Conservation (phyloP, 495 filamentous ascomycete species). For the Mytilinidion resinicola region DNA sequence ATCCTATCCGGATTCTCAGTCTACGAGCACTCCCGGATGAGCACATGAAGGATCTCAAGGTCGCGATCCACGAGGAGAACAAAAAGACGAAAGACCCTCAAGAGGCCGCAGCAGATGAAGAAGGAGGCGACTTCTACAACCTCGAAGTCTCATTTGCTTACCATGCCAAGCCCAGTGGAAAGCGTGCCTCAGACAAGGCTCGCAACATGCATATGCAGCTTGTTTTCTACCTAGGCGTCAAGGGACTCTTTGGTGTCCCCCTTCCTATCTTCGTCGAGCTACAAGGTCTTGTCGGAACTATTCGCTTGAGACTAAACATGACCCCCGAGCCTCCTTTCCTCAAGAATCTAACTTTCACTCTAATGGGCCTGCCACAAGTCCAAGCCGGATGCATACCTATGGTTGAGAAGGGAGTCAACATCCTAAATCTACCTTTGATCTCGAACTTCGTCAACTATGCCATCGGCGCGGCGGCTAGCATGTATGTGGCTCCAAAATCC, state of each 20-base stretch:
- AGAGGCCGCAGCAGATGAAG: conserved; percentile 81
- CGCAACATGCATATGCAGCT: conserved; percentile 93
- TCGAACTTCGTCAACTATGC: conserved; percentile 96
- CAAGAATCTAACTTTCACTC: conserved; percentile 84
- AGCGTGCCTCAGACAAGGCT: conserved; percentile 66
- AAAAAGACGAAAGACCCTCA: conserved; percentile 76
- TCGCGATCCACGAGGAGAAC: conserved; percentile 69
- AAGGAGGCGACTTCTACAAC: conserved; percentile 91
- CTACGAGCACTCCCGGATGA: conserved; percentile 78
- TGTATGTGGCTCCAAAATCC: conserved; percentile 95
- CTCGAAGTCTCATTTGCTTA: conserved; percentile 91
- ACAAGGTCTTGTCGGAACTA: conserved; percentile 77
- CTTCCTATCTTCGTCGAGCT: conserved; percentile 86
- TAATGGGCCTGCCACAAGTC: conserved; percentile 88
- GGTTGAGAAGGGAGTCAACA: conserved; percentile 80
- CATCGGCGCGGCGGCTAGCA: conserved; percentile 75
- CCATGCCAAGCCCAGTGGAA: conserved; percentile 70
- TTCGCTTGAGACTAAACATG: conserved; percentile 74
- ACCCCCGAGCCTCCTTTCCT: conserved; percentile 85
- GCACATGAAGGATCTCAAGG: conserved; percentile 73
- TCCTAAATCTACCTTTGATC: conserved; percentile 85
- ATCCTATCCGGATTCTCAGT: conserved; percentile 83
- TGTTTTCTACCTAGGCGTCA: conserved; percentile 86
- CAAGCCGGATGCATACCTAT: conserved; percentile 88
- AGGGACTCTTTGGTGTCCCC: conserved; percentile 79